Base-by-base conservation (phyloP, 2,329 filamentous ascomycete species). In the Arthrobotrys megalospora region DNA sequence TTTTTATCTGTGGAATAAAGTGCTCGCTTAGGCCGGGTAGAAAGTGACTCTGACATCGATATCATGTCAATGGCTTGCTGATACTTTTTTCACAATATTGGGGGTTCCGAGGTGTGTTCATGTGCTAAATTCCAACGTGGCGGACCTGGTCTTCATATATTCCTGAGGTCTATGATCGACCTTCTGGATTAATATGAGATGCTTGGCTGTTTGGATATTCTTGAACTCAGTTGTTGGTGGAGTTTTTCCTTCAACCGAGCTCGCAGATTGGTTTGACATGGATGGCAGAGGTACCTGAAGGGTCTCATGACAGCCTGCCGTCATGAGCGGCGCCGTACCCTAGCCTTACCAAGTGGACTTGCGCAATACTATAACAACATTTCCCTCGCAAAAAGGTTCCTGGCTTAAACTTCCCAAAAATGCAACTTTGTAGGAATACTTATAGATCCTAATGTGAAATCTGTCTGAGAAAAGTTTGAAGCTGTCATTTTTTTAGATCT, bases 21-120 rank as follows among this genome's bases (percentile, higher is more conserved):
- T 70, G 58, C 50, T 77, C 73, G 73, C 73, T 77, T 66, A 77
- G 38, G 73, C 53, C 71, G 71, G 71, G 64, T 63, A 73, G 60
- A 65, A 53, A 16, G 65, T 47, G 52, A 28, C 48, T 76, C 52
- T 45, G 50, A 58, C 60, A 38, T 73, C 69, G 43, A 65, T 48
- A 65, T 47, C 21, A 64, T 38, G 47, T 36, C 48, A 55, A 43
- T 68, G 36, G 64, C 36, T 50, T 21, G 55, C 43, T 50, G 34
- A 16, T 38, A 38, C 24, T 66, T 66, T 28, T 32, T 21, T 36
- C 45, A 34, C 12, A n/a, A 52, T 28, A 16, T 66, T 38, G 34
- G 43, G 63, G 43, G 63, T 28, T 43, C 55, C 52, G 16, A 43
- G 19, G 55, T 60, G 55, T 28, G 55, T 28, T 60, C 55, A 60